Evolutionary conservation across 306 rosid genomes (phyloP).

Genomic region (Vigna angularis): DNA sequence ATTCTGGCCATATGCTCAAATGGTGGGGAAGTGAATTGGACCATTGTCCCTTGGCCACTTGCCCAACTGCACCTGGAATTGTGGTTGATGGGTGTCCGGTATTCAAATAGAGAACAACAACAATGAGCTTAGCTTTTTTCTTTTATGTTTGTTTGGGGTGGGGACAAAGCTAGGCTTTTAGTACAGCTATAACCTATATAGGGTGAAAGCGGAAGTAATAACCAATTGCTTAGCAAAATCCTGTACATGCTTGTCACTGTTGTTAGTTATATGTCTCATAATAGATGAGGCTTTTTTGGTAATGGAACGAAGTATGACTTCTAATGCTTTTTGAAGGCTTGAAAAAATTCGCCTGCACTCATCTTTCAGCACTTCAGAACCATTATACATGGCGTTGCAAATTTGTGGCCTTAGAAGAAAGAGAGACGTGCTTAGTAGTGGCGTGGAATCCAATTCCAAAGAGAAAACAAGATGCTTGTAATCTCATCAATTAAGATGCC

Average conservation of each 20-base stretch:
- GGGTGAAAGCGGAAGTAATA: slow-evolving; percentile 43
- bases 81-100: slow-evolving; percentile 80
- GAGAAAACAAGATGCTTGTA: slow-evolving; percentile 17
- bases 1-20: slow-evolving; percentile 60
- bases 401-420: slow-evolving; percentile 21
- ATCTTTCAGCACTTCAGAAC: not conserved
- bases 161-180: slow-evolving; percentile 27
- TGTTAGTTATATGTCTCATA: not conserved
- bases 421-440: slow-evolving; percentile 26
- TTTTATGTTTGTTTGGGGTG: slow-evolving; percentile 24
- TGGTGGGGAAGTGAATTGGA: slow-evolving; percentile 94
- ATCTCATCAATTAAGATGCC: not conserved
- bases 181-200: not conserved
- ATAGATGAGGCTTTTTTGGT: slow-evolving; percentile 13
- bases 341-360: not conserved
- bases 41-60: slow-evolving; percentile 89
- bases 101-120: slow-evolving; percentile 46
- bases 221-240: slow-evolving; percentile 46
- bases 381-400: not conserved
- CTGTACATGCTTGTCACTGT: slow-evolving; percentile 42
- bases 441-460: slow-evolving; percentile 40
- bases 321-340: slow-evolving; percentile 5
- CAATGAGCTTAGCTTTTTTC: slow-evolving; percentile 10
- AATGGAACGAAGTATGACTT: slow-evolving; percentile 13
- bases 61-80: slow-evolving; percentile 94